These are phyloP conservation scores for Actinomortierella wolfii DNA, from an alignment of 371 early-diverging fungal species.

Conservation along the genomic window DNA sequence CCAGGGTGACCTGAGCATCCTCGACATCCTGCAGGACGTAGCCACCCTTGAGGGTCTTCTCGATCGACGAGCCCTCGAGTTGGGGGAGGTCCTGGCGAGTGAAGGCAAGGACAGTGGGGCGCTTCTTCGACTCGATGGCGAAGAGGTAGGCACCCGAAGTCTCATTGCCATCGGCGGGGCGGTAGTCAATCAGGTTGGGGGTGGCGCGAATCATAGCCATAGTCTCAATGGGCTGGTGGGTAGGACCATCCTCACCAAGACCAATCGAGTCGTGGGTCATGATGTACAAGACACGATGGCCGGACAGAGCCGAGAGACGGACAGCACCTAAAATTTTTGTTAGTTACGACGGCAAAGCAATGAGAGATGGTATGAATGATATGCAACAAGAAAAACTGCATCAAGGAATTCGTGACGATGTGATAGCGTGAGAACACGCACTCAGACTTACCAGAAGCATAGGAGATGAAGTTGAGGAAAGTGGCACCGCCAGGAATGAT, in stretches of 20 bases:
- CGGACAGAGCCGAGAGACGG: conserved; percentile 91
- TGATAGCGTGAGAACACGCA: conserved; percentile 5
- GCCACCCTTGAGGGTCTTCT: conserved; percentile 80
- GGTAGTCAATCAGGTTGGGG: conserved; percentile 88
- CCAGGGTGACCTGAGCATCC: conserved; percentile 70
- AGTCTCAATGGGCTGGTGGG: conserved; percentile 99
- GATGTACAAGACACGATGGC: conserved; percentile 91
- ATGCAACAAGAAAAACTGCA: conserved; percentile 62
- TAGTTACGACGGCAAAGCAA: background rate
- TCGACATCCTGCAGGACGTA: conserved; percentile 75
- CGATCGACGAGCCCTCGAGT: conserved; percentile 82
- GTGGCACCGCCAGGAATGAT: conserved; percentile 94
- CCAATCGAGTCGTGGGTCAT: conserved; percentile 99
- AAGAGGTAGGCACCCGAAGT: conserved; percentile 88
- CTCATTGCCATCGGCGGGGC: conserved; percentile 98
- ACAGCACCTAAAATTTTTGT: conserved; percentile 70
- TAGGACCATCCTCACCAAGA: conserved; percentile 97
- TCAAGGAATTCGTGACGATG: conserved; percentile 9
- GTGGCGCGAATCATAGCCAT: conserved; percentile 92
- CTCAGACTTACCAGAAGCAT: conserved; percentile 45
- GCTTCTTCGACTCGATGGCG: conserved; percentile 71
- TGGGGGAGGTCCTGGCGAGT: conserved; percentile 97
- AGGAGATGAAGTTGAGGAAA: conserved; percentile 96
- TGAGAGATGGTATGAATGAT: too few relatives aligned
- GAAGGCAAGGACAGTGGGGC: conserved; percentile 91